Evolutionary conservation across 2,329 filamentous ascomycete genomes (phyloP).

Genomic region (Ambrosiella beaveri): DNA sequence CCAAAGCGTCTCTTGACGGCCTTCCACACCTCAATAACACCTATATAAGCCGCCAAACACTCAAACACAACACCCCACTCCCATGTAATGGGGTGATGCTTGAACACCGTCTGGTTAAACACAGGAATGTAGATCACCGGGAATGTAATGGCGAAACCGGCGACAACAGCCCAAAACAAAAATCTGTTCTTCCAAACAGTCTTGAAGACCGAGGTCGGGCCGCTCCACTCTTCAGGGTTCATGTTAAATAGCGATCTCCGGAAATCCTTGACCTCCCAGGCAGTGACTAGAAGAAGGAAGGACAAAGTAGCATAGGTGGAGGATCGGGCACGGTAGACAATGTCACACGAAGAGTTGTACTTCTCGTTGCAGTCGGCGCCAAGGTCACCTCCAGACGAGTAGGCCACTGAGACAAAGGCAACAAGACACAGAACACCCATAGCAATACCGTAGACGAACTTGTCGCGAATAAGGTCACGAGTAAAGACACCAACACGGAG

Average conservation of each 20-base stretch:
- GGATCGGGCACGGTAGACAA: conserved; percentile 46
- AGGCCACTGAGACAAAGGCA: conserved; percentile 43
- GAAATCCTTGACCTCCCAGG: conserved; percentile 60
- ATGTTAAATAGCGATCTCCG: conserved; percentile 52
- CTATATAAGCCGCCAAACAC: conserved; percentile 41
- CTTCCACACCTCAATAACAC: conserved; percentile 52
- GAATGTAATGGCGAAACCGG: conserved; percentile 41
- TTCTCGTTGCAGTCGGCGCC: conserved; percentile 40
- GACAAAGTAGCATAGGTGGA: conserved; percentile 53
- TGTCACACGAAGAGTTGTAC: conserved; percentile 31
- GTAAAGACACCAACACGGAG: conserved; percentile 46
- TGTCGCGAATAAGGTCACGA: conserved; percentile 45
- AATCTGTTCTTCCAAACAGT: conserved; percentile 56
- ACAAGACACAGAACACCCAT: conserved; percentile 46
- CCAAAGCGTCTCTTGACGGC: conserved; percentile 38
- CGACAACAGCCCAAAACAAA: conserved; percentile 45
- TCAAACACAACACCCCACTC: conserved; percentile 54
- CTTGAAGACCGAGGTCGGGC: conserved; percentile 32
- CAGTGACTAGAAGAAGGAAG: conserved; percentile 49
- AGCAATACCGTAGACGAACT: conserved; percentile 46
- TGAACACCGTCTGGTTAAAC: conserved; percentile 49
- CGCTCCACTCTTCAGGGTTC: conserved; percentile 33
- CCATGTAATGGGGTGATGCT: conserved; percentile 50
- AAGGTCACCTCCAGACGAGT: conserved; percentile 30
- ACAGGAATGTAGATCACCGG: conserved; percentile 51